phyloP scores from a whole-genome alignment of 2,329 filamentous ascomycete species.

The Fusarium concolor region DNA sequence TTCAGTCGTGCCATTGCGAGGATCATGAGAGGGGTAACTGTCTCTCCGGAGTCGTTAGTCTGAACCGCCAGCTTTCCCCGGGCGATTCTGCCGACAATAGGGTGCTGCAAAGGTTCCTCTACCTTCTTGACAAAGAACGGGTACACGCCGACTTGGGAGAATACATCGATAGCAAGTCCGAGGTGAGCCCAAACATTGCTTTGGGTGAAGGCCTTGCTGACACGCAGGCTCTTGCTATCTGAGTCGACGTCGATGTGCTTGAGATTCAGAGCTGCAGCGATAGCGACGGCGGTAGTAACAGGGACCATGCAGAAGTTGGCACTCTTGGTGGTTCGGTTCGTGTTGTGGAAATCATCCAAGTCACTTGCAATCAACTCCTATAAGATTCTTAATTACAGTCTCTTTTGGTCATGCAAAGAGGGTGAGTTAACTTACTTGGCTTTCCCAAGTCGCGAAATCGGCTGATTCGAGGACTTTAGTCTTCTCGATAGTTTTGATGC shows the following conservation, averaged over 20 bases:
- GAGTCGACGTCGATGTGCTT: background rate
- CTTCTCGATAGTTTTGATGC: background rate
- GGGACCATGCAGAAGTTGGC: background rate
- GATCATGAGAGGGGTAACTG: background rate
- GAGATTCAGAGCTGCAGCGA: slow-evolving; percentile 2
- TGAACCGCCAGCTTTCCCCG: background rate
- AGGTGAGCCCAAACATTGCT: slow-evolving; percentile 5
- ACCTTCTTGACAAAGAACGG: slow-evolving; percentile 8
- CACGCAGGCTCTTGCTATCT: background rate
- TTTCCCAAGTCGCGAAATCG: slow-evolving; percentile 3
- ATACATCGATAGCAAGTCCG: slow-evolving; percentile 1
- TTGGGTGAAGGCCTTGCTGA: background rate
- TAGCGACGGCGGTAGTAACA: slow-evolving; percentile 3
- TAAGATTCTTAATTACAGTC: background rate
- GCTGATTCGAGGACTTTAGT: slow-evolving; percentile 8
- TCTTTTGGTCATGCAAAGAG: background rate
- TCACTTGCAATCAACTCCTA: background rate
- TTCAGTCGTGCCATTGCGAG: background rate
- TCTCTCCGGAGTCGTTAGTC: background rate
- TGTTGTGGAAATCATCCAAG: background rate
- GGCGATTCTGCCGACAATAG: background rate
- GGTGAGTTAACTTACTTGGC: background rate
- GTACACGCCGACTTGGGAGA: background rate
- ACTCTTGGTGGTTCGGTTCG: background rate
- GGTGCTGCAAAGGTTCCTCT: background rate